Evolutionary conservation across 2,329 filamentous ascomycete genomes (phyloP).

Genomic region (Fusarium sp.): DNA sequence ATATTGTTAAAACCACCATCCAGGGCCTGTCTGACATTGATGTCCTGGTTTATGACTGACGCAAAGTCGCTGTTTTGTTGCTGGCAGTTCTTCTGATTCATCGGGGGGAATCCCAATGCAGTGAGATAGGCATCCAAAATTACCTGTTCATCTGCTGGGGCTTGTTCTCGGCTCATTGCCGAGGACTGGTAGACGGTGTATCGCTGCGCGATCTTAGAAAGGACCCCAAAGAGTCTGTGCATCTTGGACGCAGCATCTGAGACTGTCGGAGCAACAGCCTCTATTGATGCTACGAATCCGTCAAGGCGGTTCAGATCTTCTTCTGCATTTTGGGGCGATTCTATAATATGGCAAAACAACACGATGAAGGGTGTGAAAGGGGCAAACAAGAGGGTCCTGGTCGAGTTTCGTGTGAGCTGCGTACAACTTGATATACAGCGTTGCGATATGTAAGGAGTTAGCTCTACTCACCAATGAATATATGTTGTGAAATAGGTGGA

Average conservation of each 20-base stretch:
- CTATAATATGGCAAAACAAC: slow-evolving; percentile 13
- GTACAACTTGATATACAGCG: background rate
- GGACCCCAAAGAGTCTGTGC: slow-evolving; percentile 7
- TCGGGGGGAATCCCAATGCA: background rate
- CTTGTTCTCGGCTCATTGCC: background rate
- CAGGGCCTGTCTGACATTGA: background rate
- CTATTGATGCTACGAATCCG: slow-evolving; percentile 4
- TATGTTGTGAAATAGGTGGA: background rate
- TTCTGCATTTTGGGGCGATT: background rate
- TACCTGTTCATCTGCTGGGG: background rate
- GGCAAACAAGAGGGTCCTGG: slow-evolving; percentile 16
- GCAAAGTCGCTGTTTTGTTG: background rate
- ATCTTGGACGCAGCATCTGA: slow-evolving; percentile 14
- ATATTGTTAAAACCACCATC: background rate
- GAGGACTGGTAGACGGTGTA: slow-evolving; percentile 5
- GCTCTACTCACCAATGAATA: background rate
- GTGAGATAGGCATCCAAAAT: background rate
- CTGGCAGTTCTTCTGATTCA: background rate
- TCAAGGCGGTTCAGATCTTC: slow-evolving; percentile 5
- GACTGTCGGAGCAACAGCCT: slow-evolving; percentile 1
- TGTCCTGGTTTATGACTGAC: background rate
- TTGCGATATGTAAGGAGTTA: background rate
- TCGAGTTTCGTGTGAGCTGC: background rate
- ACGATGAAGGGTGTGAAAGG: slow-evolving; percentile 23
- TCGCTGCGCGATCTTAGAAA: slow-evolving; percentile 1